Evolutionary conservation across 768 basidiomycete genomes (phyloP), one percentile per base, ranked within the genome.

Genomic region (Cystobasidiopsis lactophilus): DNA sequence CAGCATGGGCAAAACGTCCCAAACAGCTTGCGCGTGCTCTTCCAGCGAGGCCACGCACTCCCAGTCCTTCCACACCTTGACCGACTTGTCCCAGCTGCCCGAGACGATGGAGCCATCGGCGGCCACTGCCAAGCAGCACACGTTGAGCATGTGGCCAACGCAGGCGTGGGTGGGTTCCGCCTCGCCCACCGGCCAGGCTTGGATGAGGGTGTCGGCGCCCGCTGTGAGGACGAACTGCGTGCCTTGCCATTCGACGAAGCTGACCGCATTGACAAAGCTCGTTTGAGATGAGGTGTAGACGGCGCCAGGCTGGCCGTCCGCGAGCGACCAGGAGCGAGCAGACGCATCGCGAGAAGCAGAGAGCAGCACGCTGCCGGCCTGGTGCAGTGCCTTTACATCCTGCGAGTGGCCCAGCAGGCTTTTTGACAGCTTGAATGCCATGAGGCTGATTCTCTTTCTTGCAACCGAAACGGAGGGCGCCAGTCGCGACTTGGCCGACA

Each of bases 61-160:
- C 86, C 88, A 95, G 19, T 57, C 40, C 29, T 57, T 58, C 65
- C 65, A 66, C 2, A 98, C 80, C 68, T 85, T 85, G 33, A 86
- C 91, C 1, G 91, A 85, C 64, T 89, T 95, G 62, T 96, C 93
- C 93, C 93, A 98, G 40, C 85, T 91, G 19, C 93, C 93, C 7
- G 85, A 89, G 53, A 93, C 77, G 55, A 96, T 79, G 47, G 75
- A 72, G 16, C 33, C 33, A 41, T 73, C 72, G 9, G 74, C 67
- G 10, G 76, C 75, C 3, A 77, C 75, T 62, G 84, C 74, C 52
- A 98, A 70, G 21, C 83, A 74, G 66, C 89, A 96, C 33, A 96
- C 75, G 64, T 96, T 96, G 44, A 80, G 78, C 13, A 77, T 75
- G 66, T 98, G 93, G 23, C 91, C 93, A 33, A 95, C 64, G 26